phyloP scores from a whole-genome alignment of 2,329 filamentous ascomycete species.

The Penicillium sp. region DNA sequence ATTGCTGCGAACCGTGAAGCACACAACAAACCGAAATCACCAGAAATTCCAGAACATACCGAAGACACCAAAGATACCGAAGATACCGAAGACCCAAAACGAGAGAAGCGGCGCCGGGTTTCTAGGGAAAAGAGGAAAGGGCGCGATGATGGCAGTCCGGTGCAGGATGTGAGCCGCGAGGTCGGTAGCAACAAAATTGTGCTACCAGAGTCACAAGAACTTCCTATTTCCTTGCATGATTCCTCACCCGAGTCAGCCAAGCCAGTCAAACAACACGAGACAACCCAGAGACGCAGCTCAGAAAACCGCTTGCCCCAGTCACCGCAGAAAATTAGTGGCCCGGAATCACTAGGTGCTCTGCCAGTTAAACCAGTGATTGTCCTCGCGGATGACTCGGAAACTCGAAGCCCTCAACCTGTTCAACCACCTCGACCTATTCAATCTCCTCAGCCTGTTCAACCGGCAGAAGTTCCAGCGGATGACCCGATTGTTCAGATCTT shows the following conservation, averaged over 20 bases:
- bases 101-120: constrained; percentile 27
- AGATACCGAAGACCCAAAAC: constrained; percentile 8
- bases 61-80: constrained; percentile 1
- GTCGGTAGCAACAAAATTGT: background rate
- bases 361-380: background rate
- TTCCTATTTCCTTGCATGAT: background rate
- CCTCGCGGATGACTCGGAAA: background rate
- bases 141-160: background rate
- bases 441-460: background rate
- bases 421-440: background rate
- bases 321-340: background rate
- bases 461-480: constrained; percentile 15
- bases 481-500: constrained; percentile 63
- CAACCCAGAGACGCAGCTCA: background rate
- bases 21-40: constrained; percentile 27
- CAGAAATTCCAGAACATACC: constrained; percentile 6
- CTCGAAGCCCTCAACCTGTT: background rate
- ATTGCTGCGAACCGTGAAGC: constrained; percentile 43
- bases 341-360: background rate
- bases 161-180: no score
- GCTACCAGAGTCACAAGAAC: background rate
- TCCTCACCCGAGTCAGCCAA: background rate
- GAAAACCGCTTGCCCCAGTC: background rate
- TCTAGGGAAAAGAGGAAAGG: constrained; percentile 20
- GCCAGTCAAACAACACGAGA: background rate